Conservation (phyloP, 1,139 yeast genomes). For the Yamadazyma taylorii region DNA sequence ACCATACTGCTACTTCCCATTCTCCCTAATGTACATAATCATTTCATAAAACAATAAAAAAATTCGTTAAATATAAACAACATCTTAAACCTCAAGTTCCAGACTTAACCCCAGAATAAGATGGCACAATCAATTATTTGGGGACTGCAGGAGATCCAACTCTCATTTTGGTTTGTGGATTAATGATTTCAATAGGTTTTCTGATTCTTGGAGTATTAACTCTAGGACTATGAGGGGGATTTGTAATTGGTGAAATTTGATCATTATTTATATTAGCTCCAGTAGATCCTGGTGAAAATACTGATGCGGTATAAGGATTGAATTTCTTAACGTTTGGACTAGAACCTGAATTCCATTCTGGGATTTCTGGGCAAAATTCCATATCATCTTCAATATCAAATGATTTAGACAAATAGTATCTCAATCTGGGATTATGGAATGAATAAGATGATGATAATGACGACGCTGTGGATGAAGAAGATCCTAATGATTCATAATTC, state of each 20-base stretch:
- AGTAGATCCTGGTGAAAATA: conserved; percentile 47
- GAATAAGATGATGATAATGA: conserved; percentile 30
- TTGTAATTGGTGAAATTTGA: conserved; percentile 11
- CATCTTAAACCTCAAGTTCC: background rate
- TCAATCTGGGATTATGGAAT: conserved; percentile 43
- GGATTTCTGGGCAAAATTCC: conserved; percentile 65
- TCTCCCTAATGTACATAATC: conserved; percentile 3
- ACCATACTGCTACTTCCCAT: background rate
- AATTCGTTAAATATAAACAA: conserved; percentile 2
- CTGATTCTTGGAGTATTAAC: conserved; percentile 57
- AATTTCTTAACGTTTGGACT: conserved; percentile 42
- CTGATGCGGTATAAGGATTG: conserved; percentile 60
- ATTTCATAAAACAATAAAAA: conserved; percentile 1
- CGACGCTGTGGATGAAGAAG: conserved; percentile 17
- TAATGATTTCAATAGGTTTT: conserved; percentile 71
- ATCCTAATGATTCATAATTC: conserved; percentile 23
- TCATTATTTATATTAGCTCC: conserved; percentile 13
- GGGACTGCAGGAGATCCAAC: conserved; percentile 52
- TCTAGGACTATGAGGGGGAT: conserved; percentile 29
- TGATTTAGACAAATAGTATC: conserved; percentile 54
- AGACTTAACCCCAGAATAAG: background rate
- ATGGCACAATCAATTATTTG: background rate
- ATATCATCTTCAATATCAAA: conserved; percentile 66
- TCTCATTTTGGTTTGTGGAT: conserved; percentile 74
- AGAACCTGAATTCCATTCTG: conserved; percentile 18